These are phyloP conservation scores for Penicillium nordicum DNA, from an alignment of 2,329 filamentous ascomycete genomes.

Conservation along the genomic window DNA sequence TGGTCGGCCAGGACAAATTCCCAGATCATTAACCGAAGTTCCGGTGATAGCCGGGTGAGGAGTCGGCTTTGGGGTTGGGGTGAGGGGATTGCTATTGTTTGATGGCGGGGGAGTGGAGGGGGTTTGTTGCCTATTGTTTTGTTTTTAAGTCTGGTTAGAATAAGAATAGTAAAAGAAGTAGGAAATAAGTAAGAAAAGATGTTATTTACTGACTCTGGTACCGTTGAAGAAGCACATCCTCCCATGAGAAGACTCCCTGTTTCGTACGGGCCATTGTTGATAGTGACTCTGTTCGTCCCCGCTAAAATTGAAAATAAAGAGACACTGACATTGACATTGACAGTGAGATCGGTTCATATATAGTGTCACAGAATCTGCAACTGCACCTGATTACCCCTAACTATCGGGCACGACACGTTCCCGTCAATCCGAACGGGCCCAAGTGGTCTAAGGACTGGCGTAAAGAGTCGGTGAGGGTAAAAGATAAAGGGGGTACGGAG, in stretches of 20 bases:
- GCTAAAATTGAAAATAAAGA: not conserved
- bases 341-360: not conserved
- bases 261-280: conserved; percentile 34
- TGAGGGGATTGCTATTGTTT: conserved; percentile 8
- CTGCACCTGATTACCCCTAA: conserved; percentile 10
- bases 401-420: conserved; percentile 8
- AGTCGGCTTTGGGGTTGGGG: conserved; percentile 29
- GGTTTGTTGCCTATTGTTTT: conserved; percentile 31
- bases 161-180: not conserved
- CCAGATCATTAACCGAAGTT: conserved; percentile 39
- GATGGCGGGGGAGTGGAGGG: conserved; percentile 18
- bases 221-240: conserved; percentile 40
- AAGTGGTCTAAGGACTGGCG: not conserved
- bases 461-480: conserved; percentile 2
- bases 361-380: not conserved
- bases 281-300: not conserved
- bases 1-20: conserved; percentile 30
- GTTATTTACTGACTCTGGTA: conserved; percentile 35
- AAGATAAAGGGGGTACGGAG: not conserved
- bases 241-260: conserved; percentile 40
- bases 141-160: not conserved
- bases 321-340: not conserved
- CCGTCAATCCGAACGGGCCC: conserved; percentile 10
- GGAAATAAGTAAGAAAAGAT: not conserved
- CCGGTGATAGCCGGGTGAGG: conserved; percentile 33